Evolutionary conservation across 2,329 filamentous ascomycete genomes (phyloP).

Genomic region (Aspergillus tubingensis): DNA sequence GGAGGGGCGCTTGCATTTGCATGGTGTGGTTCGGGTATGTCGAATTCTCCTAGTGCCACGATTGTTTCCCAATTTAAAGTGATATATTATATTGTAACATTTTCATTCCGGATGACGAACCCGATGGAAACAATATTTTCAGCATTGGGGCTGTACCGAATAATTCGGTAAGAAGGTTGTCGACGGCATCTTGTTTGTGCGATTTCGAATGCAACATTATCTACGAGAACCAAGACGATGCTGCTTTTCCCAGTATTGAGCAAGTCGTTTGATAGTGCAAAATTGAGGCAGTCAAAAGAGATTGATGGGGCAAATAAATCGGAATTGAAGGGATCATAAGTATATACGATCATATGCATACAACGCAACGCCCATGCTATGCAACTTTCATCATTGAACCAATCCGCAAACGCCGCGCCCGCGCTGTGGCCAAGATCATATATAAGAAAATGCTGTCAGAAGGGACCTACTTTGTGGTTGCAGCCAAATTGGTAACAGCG

Average conservation of each 20-base stretch:
- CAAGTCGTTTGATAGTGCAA: not conserved
- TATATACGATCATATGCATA: slow-evolving; percentile 2
- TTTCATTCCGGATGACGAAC: too few relatives aligned
- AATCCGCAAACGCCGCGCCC: slow-evolving; percentile 4
- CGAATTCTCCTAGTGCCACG: too few relatives aligned
- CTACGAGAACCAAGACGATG: not conserved
- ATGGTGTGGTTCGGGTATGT: too few relatives aligned
- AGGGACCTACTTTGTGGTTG: not conserved
- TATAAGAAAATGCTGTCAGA: not conserved
- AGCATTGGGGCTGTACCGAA: too few relatives aligned
- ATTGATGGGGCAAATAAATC: not conserved
- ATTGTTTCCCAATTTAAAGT: too few relatives aligned
- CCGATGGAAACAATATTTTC: too few relatives aligned
- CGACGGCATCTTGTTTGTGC: not conserved
- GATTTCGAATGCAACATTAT: not conserved
- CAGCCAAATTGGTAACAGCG: not conserved
- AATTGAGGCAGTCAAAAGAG: not conserved
- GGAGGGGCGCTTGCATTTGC: too few relatives aligned
- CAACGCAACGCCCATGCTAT: slow-evolving; percentile 9
- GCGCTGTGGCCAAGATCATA: not conserved
- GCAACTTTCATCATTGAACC: slow-evolving; percentile 4
- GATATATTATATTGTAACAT: too few relatives aligned
- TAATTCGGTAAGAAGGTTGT: too few relatives aligned
- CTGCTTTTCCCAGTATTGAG: not conserved
- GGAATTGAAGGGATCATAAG: not conserved